Percentiles rank a stretch among this genome's conserved stretches.
Conservation (phyloP, 148 eudicot genomes). For the Tetragonia tetragonoides region DNA sequence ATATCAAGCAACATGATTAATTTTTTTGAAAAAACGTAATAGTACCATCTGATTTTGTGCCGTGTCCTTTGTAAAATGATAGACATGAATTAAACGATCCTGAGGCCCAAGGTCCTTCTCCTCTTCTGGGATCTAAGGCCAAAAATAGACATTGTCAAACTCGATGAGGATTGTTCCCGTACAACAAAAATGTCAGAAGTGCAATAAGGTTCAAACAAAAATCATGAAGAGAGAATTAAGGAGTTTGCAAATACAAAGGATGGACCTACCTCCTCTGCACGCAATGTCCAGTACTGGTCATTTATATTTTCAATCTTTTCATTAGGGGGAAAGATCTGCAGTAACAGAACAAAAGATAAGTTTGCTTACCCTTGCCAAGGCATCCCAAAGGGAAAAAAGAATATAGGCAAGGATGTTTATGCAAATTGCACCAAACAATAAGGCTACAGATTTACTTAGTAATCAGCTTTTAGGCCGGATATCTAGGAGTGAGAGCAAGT, state of each 20-base stretch:
- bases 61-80: slow-evolving; percentile 88
- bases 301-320: slow-evolving; percentile 81
- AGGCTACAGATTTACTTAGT: not conserved
- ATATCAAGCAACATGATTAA: too few species aligned
- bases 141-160: slow-evolving; percentile 4
- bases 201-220: slow-evolving; percentile 2
- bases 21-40: not conserved
- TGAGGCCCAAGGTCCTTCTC: slow-evolving; percentile 83
- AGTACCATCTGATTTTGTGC: slow-evolving; percentile 80
- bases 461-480: not conserved
- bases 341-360: slow-evolving; percentile 4
- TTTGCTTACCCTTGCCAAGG: not conserved
- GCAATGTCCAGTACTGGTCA: slow-evolving; percentile 78
- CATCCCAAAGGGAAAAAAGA: not conserved
- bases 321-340: slow-evolving; percentile 66
- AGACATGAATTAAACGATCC: slow-evolving; percentile 88
- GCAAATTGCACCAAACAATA: not conserved
- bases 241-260: slow-evolving; percentile 7
- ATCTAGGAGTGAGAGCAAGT: slow-evolving; percentile 2
- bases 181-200: not conserved
- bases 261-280: slow-evolving; percentile 76
- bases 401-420: not conserved
- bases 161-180: not conserved
- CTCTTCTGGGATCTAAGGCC: slow-evolving; percentile 85
- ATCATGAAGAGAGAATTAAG: not conserved